Evolutionary conservation across 306 rosid species (phyloP).

Genomic region (Cucumis melo): DNA sequence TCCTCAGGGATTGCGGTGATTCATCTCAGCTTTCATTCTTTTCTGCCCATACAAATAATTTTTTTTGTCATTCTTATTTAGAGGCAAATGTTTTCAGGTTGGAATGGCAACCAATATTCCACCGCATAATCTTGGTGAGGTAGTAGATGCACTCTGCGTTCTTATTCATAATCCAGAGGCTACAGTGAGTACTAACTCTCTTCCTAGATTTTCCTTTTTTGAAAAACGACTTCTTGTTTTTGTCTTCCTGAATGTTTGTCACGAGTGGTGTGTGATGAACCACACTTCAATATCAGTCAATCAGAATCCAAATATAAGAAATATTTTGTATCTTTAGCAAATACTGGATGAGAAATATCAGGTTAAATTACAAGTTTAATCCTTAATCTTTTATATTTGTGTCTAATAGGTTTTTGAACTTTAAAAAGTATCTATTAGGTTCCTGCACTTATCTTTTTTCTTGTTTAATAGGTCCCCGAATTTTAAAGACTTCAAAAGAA

Average conservation of each 20-base stretch:
- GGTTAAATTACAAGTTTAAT: neutral
- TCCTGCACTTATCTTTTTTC: neutral
- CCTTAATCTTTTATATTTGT: neutral
- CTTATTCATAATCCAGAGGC: constrained; percentile 93
- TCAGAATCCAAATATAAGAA: neutral
- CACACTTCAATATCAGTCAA: neutral
- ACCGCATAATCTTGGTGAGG: constrained; percentile 95
- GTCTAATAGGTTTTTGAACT: neutral
- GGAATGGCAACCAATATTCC: constrained; percentile 99
- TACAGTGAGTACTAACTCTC: constrained; percentile 39
- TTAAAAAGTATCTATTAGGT: neutral
- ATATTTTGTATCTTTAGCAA: neutral
- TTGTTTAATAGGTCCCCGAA: too few species aligned
- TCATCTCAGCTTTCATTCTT: constrained; percentile 7
- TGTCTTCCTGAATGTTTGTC: neutral
- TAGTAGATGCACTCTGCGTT: constrained; percentile 77
- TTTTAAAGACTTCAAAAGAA: too few species aligned
- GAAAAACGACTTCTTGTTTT: neutral
- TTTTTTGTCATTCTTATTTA: constrained; percentile 8
- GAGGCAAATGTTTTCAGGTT: constrained; percentile 39
- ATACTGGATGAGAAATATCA: neutral
- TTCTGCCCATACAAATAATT: neutral
- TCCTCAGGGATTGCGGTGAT: constrained; percentile 98
- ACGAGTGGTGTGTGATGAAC: neutral
- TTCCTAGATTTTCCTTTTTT: neutral